phyloP scores from a whole-genome alignment of 495 filamentous ascomycete genomes.

The Parmelia sp. region DNA sequence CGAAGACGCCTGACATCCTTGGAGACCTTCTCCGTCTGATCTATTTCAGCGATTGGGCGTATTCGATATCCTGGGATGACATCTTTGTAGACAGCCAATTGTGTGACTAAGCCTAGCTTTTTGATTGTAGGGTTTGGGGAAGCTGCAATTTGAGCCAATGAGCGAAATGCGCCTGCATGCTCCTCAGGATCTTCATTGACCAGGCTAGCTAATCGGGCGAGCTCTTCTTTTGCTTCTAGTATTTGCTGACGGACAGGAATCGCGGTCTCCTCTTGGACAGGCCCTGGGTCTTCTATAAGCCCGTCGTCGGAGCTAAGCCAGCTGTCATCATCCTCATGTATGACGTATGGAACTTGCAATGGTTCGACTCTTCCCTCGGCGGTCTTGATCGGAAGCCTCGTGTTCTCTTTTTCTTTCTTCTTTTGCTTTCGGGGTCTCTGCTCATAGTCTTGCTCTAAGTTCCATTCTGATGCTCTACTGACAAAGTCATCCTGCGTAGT shows the following conservation, averaged over 20 bases:
- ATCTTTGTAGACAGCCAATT: slow-evolving; percentile 89
- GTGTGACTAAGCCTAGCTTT: slow-evolving; percentile 76
- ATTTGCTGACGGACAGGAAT: slow-evolving; percentile 72
- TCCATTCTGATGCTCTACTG: slow-evolving; percentile 56
- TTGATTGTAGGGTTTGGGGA: slow-evolving; percentile 65
- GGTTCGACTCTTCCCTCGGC: slow-evolving; percentile 64
- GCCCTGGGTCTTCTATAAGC: slow-evolving; percentile 30
- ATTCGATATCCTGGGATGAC: slow-evolving; percentile 94
- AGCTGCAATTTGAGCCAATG: slow-evolving; percentile 64
- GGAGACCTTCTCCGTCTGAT: slow-evolving; percentile 69
- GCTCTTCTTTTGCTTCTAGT: slow-evolving; percentile 80
- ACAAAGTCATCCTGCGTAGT: slow-evolving; percentile 33
- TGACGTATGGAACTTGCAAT: slow-evolving; percentile 38
- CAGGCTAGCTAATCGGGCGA: slow-evolving; percentile 71
- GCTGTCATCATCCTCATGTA: slow-evolving; percentile 46
- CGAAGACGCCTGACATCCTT: slow-evolving; percentile 83
- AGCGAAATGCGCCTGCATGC: slow-evolving; percentile 69
- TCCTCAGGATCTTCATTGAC: slow-evolving; percentile 94
- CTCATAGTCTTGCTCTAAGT: slow-evolving; percentile 90
- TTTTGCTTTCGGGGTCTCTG: slow-evolving; percentile 66
- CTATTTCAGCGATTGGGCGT: slow-evolving; percentile 67
- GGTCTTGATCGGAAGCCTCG: slow-evolving; percentile 78
- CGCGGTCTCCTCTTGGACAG: slow-evolving; percentile 51
- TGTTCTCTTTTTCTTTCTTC: slow-evolving; percentile 63
- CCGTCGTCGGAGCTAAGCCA: slow-evolving; percentile 46